These are phyloP conservation scores for Phytopythium vexans DNA, from an alignment of 352 stramenopile genomes.

Conservation along the genomic window DNA sequence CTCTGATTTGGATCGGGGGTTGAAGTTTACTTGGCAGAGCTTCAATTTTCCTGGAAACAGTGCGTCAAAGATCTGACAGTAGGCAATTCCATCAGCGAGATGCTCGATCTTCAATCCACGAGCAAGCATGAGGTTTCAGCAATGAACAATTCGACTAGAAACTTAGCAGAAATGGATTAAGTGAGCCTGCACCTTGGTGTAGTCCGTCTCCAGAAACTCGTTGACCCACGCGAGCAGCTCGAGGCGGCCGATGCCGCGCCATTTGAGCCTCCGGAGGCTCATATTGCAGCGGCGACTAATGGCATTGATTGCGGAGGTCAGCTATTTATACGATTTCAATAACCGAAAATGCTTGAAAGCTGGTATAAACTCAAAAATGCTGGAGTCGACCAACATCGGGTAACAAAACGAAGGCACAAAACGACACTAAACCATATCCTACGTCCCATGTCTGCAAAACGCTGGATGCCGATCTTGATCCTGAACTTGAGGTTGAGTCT, in stretches of 20 bases:
- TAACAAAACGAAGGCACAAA: too few species aligned
- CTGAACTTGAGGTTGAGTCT: too few species aligned
- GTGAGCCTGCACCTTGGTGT: slow-evolving; percentile 51
- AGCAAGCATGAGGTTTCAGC: not conserved
- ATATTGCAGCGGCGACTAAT: slow-evolving; percentile 20
- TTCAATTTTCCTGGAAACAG: slow-evolving; percentile 67
- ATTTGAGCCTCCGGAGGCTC: slow-evolving; percentile 77
- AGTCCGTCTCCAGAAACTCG: slow-evolving; percentile 78
- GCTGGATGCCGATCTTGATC: too few species aligned
- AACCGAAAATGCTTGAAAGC: not conserved
- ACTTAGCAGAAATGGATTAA: not conserved
- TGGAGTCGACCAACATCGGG: too few species aligned
- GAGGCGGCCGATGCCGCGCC: slow-evolving; percentile 68
- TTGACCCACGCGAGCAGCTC: slow-evolving; percentile 79
- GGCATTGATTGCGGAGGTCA: too few species aligned
- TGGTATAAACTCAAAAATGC: too few species aligned
- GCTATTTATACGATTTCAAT: too few species aligned
- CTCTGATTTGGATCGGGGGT: slow-evolving; percentile 40
- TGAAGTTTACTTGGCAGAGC: slow-evolving; percentile 58
- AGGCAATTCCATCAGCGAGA: slow-evolving; percentile 73
- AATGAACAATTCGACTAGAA: not conserved
- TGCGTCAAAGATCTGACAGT: slow-evolving; percentile 73
- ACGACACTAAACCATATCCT: too few species aligned
- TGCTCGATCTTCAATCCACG: slow-evolving; percentile 50
- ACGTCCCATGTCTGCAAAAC: too few species aligned